phyloP scores from a whole-genome alignment of 768 basidiomycete species.

The Infundibulicybe gibba region DNA sequence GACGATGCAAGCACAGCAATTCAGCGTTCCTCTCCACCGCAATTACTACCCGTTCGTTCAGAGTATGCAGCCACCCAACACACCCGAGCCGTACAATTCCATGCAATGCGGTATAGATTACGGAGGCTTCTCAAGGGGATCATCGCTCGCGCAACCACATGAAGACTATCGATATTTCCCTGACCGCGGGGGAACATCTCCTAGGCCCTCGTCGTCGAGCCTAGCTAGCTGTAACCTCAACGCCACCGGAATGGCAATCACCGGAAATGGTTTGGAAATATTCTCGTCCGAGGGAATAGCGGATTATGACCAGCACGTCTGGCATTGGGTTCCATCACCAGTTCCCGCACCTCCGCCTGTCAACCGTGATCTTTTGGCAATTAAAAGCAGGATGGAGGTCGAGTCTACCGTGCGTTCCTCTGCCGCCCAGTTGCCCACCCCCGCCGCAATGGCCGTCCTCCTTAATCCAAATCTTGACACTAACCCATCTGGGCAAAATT shows the following conservation, averaged over 20 bases:
- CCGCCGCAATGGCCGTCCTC: constrained; percentile 43
- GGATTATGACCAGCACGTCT: constrained; percentile 25
- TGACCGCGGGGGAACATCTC: constrained; percentile 33
- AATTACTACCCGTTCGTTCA: constrained; percentile 19
- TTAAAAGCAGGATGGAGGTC: constrained; percentile 20
- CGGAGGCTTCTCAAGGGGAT: constrained; percentile 49
- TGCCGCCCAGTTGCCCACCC: constrained; percentile 39
- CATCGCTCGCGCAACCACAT: constrained; percentile 41
- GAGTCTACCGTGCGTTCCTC: constrained; percentile 27
- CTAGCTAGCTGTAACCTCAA: constrained; percentile 28
- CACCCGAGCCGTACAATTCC: too few relatives aligned
- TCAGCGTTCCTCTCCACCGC: constrained; percentile 21
- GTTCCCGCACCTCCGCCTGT: constrained; percentile 22
- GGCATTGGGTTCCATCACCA: constrained; percentile 20
- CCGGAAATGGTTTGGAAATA: constrained; percentile 27
- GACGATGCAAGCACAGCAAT: constrained; percentile 35
- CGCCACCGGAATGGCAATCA: constrained; percentile 43
- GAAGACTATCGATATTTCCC: constrained; percentile 38
- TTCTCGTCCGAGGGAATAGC: constrained; percentile 38
- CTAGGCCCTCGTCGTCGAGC: constrained; percentile 25
- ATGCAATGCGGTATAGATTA: constrained; percentile 28
- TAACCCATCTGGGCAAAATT: constrained; percentile 10
- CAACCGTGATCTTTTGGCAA: constrained; percentile 19
- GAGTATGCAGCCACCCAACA: too few relatives aligned
- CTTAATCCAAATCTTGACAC: constrained; percentile 33